A percentile compares a stretch with the other conserved stretches of the same genome.
Evolutionary conservation across 345 rosid genomes (phyloP).

Genomic region (Turritis glabra): DNA sequence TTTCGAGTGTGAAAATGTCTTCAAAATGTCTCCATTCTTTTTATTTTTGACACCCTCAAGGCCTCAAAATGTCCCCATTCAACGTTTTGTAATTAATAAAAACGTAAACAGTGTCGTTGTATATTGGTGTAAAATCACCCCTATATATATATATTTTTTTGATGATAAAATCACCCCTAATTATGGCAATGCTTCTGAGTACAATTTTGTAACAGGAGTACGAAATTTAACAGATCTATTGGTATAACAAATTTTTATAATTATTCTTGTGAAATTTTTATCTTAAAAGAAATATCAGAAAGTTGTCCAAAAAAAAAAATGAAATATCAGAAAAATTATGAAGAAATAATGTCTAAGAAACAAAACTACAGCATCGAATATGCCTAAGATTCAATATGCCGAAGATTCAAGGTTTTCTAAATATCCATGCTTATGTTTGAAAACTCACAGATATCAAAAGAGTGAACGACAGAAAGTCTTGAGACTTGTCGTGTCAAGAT

Average conservation of each 20-base stretch:
- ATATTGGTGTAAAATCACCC: neutral
- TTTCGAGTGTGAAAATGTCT: neutral
- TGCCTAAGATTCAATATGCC: neutral
- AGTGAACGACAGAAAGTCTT: neutral
- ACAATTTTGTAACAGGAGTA: neutral
- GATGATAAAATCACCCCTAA: neutral
- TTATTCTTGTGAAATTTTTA: no score
- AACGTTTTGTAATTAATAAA: neutral
- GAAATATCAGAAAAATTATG: no score
- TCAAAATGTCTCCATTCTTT: no score
- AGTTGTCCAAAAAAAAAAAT: no score
- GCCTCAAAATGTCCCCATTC: conserved; percentile 14
- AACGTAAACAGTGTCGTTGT: conserved; percentile 4
- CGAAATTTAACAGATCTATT: neutral
- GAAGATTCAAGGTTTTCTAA: neutral
- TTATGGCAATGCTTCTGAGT: neutral
- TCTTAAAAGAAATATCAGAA: neutral
- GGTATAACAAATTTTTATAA: neutral
- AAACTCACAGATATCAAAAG: neutral
- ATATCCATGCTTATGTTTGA: neutral
- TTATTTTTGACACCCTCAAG: neutral
- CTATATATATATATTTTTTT: no score
- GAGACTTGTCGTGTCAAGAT: conserved; percentile 4
- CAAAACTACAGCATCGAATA: neutral
- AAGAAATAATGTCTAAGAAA: neutral